Evolutionary conservation across 768 basidiomycete genomes (phyloP).

Genomic region (Termitomyces sp.): DNA sequence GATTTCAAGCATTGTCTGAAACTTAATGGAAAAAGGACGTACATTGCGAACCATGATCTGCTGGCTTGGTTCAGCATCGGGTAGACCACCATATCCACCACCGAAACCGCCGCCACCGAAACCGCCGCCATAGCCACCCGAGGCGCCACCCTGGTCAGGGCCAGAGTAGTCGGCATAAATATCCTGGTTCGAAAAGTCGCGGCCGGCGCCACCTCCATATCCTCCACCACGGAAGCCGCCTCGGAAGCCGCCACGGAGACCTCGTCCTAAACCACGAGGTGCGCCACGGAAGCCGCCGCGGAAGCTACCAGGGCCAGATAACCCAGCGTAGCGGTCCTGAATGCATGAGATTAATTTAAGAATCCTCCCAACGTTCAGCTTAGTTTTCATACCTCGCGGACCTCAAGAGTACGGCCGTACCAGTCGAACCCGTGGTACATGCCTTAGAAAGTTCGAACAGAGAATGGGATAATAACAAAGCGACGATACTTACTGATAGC

Average conservation of each 20-base stretch:
- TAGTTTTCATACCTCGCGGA: slow-evolving; percentile 68
- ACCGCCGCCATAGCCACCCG: slow-evolving; percentile 28
- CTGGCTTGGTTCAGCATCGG: slow-evolving; percentile 80
- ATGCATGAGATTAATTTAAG: background rate
- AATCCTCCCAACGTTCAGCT: background rate
- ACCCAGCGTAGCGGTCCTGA: slow-evolving; percentile 85
- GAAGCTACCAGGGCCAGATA: slow-evolving; percentile 66
- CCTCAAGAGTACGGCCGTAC: slow-evolving; percentile 94
- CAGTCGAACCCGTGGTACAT: slow-evolving; percentile 99
- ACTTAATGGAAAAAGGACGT: slow-evolving; percentile 31
- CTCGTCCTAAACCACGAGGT: slow-evolving; percentile 25
- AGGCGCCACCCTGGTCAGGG: slow-evolving; percentile 62
- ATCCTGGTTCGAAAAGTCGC: slow-evolving; percentile 83
- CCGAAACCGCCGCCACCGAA: slow-evolving; percentile 29
- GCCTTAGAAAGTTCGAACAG: slow-evolving; percentile 35
- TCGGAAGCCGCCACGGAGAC: slow-evolving; percentile 37
- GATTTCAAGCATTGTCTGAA: background rate
- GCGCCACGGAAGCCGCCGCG: slow-evolving; percentile 46
- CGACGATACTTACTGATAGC: slow-evolving; percentile 72
- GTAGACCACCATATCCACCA: slow-evolving; percentile 23
- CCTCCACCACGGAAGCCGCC: slow-evolving; percentile 56
- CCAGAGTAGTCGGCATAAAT: slow-evolving; percentile 92
- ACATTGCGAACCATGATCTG: slow-evolving; percentile 99
- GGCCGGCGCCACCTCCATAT: slow-evolving; percentile 47
- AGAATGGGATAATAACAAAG: background rate